Percentiles rank a stretch among this genome's conserved stretches.
These are phyloP conservation scores for Ceratocystis colombiana DNA, from an alignment of 2,329 filamentous ascomycete species.

Conservation along the genomic window DNA sequence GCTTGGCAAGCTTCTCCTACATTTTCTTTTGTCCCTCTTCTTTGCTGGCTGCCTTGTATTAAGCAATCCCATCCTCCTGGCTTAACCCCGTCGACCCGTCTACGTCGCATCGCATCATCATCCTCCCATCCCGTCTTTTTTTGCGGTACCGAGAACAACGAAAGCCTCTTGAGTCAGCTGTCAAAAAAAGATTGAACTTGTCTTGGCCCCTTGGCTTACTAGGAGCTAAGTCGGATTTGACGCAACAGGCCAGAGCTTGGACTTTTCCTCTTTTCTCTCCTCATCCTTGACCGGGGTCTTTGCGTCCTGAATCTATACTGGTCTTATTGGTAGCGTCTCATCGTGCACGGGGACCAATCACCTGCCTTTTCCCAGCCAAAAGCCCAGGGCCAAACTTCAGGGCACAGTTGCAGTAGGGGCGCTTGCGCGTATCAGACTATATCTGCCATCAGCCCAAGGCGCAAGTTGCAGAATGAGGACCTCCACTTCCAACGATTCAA, in stretches of 20 bases:
- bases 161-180: not conserved
- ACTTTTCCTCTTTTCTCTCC: not conserved
- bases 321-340: not conserved
- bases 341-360: slow-evolving; percentile 9
- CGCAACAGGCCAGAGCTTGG: not conserved
- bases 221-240: slow-evolving; percentile 4
- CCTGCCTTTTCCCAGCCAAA: not conserved
- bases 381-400: not conserved
- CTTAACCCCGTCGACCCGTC: not conserved
- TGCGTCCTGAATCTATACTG: slow-evolving; percentile 2
- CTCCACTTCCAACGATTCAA: slow-evolving; percentile 10
- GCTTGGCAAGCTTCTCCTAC: not conserved
- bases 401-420: not conserved
- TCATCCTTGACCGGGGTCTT: slow-evolving; percentile 1
- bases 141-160: slow-evolving; percentile 7
- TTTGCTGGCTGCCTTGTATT: too few relatives aligned
- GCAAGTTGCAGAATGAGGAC: not conserved
- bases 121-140: not conserved
- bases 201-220: slow-evolving; percentile 10
- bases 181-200: not conserved
- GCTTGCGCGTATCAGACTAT: not conserved
- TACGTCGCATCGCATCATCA: not conserved
- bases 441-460: not conserved
- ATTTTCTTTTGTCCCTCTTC: not conserved
- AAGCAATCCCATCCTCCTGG: not conserved